Base-by-base conservation (phyloP, 2,329 filamentous ascomycete species). In the Monosporascus sp. region DNA sequence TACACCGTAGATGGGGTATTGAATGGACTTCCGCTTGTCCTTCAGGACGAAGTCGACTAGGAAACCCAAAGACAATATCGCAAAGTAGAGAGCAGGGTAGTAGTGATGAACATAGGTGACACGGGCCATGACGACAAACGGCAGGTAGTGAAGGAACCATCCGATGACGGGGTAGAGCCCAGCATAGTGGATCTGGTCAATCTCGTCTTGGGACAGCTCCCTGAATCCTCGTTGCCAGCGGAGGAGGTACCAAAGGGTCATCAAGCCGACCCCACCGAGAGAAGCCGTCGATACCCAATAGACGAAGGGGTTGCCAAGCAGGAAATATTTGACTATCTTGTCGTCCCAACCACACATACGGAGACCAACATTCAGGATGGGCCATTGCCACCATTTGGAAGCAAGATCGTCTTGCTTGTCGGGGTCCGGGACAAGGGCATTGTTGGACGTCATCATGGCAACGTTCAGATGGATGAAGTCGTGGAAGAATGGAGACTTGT, bases 381-480 rank as follows among this genome's bases (percentile, higher is more conserved):
- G 94, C 94, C 94, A 99, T 75, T 99, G 92, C 94, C 94, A 99
- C 79, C 92, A 97, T 61, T 91, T 81, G 16, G 94, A 99, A 34
- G 94, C 94, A 48, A 99, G 84, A 67, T 99, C 94, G 66, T 99
- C 94, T 72, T 99, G 94, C 82, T 99, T 99, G 72, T 99, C 94
- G 5, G 94, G 93, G 67, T 99, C 94, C 4, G 94, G 94, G 20
- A 99, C 91, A 46, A 99, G 84, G 24, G 94, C 94, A 68, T 99
- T 99, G 81, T 99, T 99, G 40, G 94, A 97, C 3, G 94, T 99
- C 93, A 97, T 97, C 94, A 99, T 99, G 58, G 94, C 94, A 57
- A 99, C 94, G 70, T 99, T 99, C 57, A 97, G 78, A 71, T 99
- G 94, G 59, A 99, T 87, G 66, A 99, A 99, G 73, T 99, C 94